Evolutionary conservation across 495 filamentous ascomycete genomes (phyloP), one percentile per base, ranked within the genome.

Genomic region (Penicillium flavigenum): DNA sequence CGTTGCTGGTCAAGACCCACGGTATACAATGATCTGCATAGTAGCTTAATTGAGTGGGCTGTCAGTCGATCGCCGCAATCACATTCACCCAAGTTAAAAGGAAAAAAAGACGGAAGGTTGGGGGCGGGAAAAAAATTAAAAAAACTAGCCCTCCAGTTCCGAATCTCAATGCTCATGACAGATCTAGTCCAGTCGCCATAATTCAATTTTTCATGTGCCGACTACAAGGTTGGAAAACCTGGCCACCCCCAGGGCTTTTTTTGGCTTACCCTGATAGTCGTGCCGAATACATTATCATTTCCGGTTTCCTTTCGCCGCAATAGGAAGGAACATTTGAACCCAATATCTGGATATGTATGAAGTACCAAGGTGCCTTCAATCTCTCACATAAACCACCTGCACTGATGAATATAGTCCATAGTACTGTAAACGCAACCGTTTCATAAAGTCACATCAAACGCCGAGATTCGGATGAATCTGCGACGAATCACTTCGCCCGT

Each of bases 401-500:
- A 5, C 22, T 6, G 27, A 16, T 46, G 7, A 4, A 48, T 5
- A 48, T 34, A 48, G 29, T 29, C 16, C 17, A 36, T 29, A 19
- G 26, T 11, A 47, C 10, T 20, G 3, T 39, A 39, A 54, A 54
- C 19, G 29, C 42, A 17, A 26, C 43, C 41, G 32, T 42, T 20
- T n/a, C 51, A 3, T 27, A n/a, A 4, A 34, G 22, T 50, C 20
- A 29, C 10, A 26, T 34, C 51, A 58, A 62, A 55, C 59, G 62
- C 62, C 64, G 62, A 67, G 48, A 31, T 56, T 54, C 65, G 65
- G 62, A 60, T 53, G 48, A 48, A 53, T 44, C 5, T 26, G 54
- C 56, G 54, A 64, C 63, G 59, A 60, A 29, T 38, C 56, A 39
- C 26, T 29, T 48, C 26, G 17, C 51, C 56, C 54, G 53, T 64